Base-by-base conservation (phyloP, 306 rosid genomes). In the Pterocarpus santalinus region DNA sequence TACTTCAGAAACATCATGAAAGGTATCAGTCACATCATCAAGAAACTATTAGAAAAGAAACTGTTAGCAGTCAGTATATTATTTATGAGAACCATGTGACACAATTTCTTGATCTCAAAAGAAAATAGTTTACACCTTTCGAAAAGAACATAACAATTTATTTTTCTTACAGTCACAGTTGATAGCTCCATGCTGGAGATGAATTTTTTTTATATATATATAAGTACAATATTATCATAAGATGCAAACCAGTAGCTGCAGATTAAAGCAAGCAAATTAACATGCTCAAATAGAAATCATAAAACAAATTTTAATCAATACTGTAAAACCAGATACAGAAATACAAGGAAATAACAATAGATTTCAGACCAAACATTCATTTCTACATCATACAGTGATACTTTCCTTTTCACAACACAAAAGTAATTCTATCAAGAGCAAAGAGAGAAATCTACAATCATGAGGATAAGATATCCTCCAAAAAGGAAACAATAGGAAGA, bases 41-140 rank as follows among this genome's bases (percentile, higher is more conserved):
- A 69, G 52, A 79, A 68, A 58, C 68, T 58, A 81, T 68, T 60
- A 47, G 14, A 41, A 41, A 72, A 69, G 52, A 79, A 68, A 58
- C 68, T 58, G 82, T 68, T 60, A 47, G 14, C 53, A 74, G 28
- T 16, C 35, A 46, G n/a, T 35, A 35, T 46, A 28, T 65, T 55
- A 22, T 69, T 56, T 52, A 71, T 15, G 22, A 33, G 44, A 86
- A 75, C 44, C 52, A 64, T 49, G 55, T 10, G 51, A 70, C 55
- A 69, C 36, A 38, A 55, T 22, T 69, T 44, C 36, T 9, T 1
- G 44, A 22, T 22, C 28, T 22, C 28, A 22, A 22, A 22, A 22
- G 28, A 22, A 22, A 22, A 22, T 22, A 22, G 52, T 63, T 47
- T 51, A 71, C 33, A 51, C 62, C 52, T 65, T 79, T 30, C 61